phyloP scores from a whole-genome alignment of 768 basidiomycete species.

The Termitomyces sp. region DNA sequence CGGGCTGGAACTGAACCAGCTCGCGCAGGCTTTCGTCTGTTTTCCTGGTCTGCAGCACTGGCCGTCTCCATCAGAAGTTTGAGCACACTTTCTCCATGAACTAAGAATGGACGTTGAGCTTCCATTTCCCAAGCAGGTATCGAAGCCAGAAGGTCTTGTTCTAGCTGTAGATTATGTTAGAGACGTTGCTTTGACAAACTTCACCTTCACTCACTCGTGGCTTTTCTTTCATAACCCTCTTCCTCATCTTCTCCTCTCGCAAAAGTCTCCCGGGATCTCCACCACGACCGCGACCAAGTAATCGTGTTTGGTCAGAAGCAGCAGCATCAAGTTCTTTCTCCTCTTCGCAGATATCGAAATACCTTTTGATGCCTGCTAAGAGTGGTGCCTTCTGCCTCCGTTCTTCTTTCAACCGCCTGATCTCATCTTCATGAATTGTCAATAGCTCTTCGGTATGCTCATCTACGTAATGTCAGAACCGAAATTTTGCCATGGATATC shows the following conservation, averaged over 20 bases:
- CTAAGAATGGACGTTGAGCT: conserved; percentile 69
- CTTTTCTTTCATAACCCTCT: conserved; percentile 88
- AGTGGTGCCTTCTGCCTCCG: conserved; percentile 73
- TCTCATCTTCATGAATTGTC: conserved; percentile 80
- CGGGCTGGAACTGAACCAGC: conserved; percentile 59
- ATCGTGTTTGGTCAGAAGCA: conserved; percentile 74
- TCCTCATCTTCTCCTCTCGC: conserved; percentile 96
- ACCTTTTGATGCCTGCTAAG: conserved; percentile 74
- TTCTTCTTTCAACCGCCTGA: conserved; percentile 77
- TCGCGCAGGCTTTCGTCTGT: conserved; percentile 51
- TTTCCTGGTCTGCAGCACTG: conserved; percentile 76
- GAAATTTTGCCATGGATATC: not conserved
- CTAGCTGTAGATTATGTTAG: conserved; percentile 49
- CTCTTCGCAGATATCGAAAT: conserved; percentile 87
- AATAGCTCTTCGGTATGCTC: conserved; percentile 88
- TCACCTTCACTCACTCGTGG: conserved; percentile 65
- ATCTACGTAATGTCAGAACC: conserved; percentile 37
- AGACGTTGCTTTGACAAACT: not conserved
- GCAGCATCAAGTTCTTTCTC: conserved; percentile 82
- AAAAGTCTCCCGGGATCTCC: conserved; percentile 83
- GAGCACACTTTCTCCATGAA: conserved; percentile 79
- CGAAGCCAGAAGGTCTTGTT: conserved; percentile 73
- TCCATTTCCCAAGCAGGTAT: conserved; percentile 87
- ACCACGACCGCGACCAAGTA: conserved; percentile 80
- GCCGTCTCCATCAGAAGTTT: conserved; percentile 71